phyloP scores from a whole-genome alignment of 2,329 filamentous ascomycete genomes.

The Exophiala calicioides region DNA sequence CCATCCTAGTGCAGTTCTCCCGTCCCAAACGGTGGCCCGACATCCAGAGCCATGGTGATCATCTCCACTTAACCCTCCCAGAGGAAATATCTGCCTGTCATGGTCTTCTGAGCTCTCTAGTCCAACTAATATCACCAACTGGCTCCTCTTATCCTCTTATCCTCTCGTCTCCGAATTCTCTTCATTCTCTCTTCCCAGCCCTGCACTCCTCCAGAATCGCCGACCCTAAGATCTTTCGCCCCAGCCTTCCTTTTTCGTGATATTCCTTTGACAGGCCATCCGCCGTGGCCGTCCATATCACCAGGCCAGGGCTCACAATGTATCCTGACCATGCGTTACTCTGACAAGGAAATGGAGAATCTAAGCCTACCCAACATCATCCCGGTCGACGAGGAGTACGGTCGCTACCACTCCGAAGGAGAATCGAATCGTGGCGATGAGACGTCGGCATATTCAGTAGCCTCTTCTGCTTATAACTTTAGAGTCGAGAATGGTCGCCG shows the following conservation, averaged over 20 bases:
- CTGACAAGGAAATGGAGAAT: conserved; percentile 26
- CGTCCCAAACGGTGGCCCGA: not conserved
- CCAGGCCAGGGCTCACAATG: no score
- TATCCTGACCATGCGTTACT: conserved; percentile 3
- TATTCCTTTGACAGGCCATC: no score
- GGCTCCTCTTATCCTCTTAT: not conserved
- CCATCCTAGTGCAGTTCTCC: not conserved
- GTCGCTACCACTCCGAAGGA: conserved; percentile 10
- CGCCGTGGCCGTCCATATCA: no score
- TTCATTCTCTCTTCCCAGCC: no score
- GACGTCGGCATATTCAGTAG: conserved; percentile 30
- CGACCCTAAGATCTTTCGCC: no score
- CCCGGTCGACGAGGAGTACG: conserved; percentile 24
- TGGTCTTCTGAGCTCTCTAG: no score
- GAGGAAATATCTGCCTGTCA: no score
- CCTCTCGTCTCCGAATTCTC: not conserved
- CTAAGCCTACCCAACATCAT: conserved; percentile 21
- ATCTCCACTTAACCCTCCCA: no score
- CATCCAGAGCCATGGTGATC: no score
- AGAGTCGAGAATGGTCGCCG: conserved; percentile 38
- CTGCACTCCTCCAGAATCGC: no score
- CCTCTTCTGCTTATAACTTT: conserved; percentile 34
- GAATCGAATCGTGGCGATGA: conserved; percentile 20
- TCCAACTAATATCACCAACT: not conserved
- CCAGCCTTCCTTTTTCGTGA: no score